A percentile compares a stretch with the other conserved stretches of the same genome.
These are phyloP conservation scores for Aquanectria penicillioides DNA, from an alignment of 2,329 filamentous ascomycete genomes.

Conservation along the genomic window DNA sequence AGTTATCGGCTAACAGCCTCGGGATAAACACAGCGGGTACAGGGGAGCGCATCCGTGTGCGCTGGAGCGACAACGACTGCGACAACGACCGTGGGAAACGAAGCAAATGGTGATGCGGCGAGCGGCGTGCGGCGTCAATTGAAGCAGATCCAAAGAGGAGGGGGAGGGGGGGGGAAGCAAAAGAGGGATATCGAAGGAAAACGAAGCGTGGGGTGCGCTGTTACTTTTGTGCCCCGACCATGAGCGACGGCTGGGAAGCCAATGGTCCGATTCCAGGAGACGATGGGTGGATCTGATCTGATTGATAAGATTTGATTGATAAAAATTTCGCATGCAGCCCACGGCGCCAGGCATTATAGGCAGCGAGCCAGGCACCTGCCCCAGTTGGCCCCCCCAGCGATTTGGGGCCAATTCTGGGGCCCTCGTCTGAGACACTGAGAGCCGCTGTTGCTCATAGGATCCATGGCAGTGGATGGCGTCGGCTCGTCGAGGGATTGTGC, in stretches of 20 bases:
- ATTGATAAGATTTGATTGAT: slow-evolving; percentile 63
- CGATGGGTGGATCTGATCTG: slow-evolving; percentile 49
- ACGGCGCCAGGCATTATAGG: slow-evolving; percentile 33
- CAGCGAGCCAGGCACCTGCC: slow-evolving; percentile 28
- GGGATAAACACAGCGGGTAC: background rate
- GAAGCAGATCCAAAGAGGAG: background rate
- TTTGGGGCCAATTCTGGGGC: slow-evolving; percentile 5
- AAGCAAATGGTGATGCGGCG: slow-evolving; percentile 24
- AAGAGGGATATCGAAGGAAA: slow-evolving; percentile 28
- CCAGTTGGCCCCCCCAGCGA: slow-evolving; percentile 2
- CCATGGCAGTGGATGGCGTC: background rate
- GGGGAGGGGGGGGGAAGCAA: slow-evolving; percentile 17
- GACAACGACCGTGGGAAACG: slow-evolving; percentile 9
- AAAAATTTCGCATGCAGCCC: slow-evolving; percentile 44
- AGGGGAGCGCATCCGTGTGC: slow-evolving; percentile 13
- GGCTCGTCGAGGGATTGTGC: background rate
- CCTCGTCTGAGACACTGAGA: background rate
- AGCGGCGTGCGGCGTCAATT: slow-evolving; percentile 15
- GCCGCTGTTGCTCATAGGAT: slow-evolving; percentile 10
- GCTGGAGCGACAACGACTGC: background rate
- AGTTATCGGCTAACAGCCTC: slow-evolving; percentile 3
- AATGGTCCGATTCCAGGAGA: slow-evolving; percentile 50
- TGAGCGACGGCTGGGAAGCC: slow-evolving; percentile 36
- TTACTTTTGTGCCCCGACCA: slow-evolving; percentile 43
- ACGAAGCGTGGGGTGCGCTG: slow-evolving; percentile 40